Conservation (phyloP, 139 green algal genomes). For the Microglena sp. region DNA sequence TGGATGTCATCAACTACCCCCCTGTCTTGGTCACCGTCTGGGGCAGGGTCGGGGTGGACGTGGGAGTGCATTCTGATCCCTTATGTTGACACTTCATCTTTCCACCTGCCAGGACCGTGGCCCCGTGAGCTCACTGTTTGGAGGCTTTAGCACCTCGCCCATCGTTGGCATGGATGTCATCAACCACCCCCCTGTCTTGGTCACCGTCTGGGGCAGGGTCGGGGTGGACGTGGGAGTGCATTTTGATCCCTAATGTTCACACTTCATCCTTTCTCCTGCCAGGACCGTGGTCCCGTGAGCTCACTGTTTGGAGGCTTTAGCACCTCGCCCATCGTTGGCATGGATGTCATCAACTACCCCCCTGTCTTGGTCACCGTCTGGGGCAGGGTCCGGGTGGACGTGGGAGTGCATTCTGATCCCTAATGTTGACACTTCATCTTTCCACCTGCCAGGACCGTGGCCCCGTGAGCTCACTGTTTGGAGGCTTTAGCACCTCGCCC, state of each 20-base stretch:
- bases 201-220: too few species aligned
- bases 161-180: neutral
- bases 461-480: slow-evolving; percentile 10
- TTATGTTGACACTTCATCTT: too few species aligned
- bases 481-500: slow-evolving; percentile 9
- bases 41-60: too few species aligned
- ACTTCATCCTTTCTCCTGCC: neutral
- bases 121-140: neutral
- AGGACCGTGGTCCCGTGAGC: slow-evolving; percentile 21
- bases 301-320: slow-evolving; percentile 4
- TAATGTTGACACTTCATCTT: neutral
- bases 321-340: neutral
- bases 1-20: too few species aligned
- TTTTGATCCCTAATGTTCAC: neutral
- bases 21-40: too few species aligned
- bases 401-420: too few species aligned
- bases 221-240: too few species aligned
- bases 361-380: too few species aligned
- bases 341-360: neutral
- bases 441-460: slow-evolving; percentile 16
- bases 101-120: too few species aligned
- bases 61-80: too few species aligned
- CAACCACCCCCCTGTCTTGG: neutral
- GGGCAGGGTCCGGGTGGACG: too few species aligned
- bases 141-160: neutral